Evolutionary conservation across 495 filamentous ascomycete genomes (phyloP), one percentile per base, ranked within the genome.

Genomic region (Chaetomium tenue): DNA sequence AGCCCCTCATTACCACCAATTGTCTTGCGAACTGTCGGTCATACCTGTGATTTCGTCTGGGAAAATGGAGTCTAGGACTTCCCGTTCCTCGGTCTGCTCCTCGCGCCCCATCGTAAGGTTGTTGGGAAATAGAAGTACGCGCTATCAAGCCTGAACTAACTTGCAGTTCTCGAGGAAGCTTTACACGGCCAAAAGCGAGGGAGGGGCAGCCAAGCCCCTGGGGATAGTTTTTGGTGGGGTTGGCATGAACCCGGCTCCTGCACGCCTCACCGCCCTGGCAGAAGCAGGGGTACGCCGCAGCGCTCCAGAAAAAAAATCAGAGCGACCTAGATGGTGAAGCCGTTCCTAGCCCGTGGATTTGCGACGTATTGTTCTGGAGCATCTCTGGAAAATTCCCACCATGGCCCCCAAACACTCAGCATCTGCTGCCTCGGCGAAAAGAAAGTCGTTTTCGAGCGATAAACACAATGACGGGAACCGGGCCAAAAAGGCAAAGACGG

Each of bases 1-100:
- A 48, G 63, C 30, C 39, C 47, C 59, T 16, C 23, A 30, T 15
- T 30, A 2, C 28, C 12, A 16, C 33, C 0, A 23, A 40, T 2
- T 37, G 33, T 37, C 33, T 37, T 37, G 20, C 33, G 22, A 25
- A 40, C 9, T 42, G 33, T 54, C 28, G 58, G 20, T 66, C 78
- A 18, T 40, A 95, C 93, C 90, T 84, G 88, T 91, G 57, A 98
- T 96, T 75, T 99, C 95, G 42, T 99, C 95, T 15, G 95, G 93
- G 71, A 97, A 99, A 69, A 99, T 99, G 60, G 92, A 96, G 71
- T 93, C 91, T 67, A 98, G 90, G 60, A 98, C 93, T 75, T 97
- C 94, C 68, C 93, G 89, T 81, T 98, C 94, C 79, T 98, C 93
- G 58, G 85, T 78, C 76, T 98, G 94, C 62, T 98, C 94, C 79